Evolutionary conservation across 345 rosid genomes (phyloP), one percentile per base, ranked within the genome.

Genomic region (Eucalyptus viminalis): DNA sequence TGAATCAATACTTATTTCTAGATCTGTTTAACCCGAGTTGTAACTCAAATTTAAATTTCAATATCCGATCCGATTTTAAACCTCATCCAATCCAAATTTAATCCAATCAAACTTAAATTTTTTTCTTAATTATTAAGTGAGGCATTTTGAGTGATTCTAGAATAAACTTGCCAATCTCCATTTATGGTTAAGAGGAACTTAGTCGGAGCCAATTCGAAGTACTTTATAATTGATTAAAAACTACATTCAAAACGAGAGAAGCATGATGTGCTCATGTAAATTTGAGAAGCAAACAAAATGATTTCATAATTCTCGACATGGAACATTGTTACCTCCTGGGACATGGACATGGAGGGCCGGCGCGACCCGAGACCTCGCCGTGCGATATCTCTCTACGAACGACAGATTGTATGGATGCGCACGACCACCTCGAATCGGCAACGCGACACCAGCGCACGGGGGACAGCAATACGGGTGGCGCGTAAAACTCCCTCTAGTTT

Each of bases 1-100:
- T 19, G 5, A 37, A 10, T 17, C 4, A 4, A 9, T 2, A 4
- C 8, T 72, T 24, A 17, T 0, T 3, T 3, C 1, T 37, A 19
- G 1, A 37, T 37, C 25, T 0, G 0, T 37, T 19, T 72, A 19
- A 72, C 44, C 0, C 1, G 1, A 5, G 2, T 5, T 5, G 11
- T 53, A 19, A 53, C 25, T 0, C 10, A 21, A 19, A 53, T 53
- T 53, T 53, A 53, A 4, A 1, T 53, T 53, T 3, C 43, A 51
- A 51, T 7, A 51, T 51, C 22, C 4, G 1, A 51, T 51, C 22
- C 4, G 2, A 51, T 51, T 51, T 44, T 3, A 0, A 4, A 53
- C 5, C 58, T 53, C 1, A 40, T 40, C 40, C 40, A 40, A 40
- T 40, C 40, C 40, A 40, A 40, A 4, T 40, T 1, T 40, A 53